phyloP scores from a whole-genome alignment of 75 land plant species.

The Picea glauca region DNA sequence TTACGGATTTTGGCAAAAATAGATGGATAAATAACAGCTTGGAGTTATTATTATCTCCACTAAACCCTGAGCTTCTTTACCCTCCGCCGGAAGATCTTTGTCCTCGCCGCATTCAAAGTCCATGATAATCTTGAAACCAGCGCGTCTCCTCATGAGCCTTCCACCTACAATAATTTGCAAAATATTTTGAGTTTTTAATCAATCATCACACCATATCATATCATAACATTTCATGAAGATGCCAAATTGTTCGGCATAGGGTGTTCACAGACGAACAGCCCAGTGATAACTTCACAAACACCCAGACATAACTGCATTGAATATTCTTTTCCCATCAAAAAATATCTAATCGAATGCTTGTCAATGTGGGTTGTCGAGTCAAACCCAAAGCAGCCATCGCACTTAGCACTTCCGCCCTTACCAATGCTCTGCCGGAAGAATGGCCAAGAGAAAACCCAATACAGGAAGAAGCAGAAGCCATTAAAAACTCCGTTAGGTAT shows the following conservation, averaged over 20 bases:
- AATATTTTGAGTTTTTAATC: too few relatives aligned
- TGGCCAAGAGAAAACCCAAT: not conserved
- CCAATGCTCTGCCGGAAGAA: not conserved
- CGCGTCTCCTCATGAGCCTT: too few relatives aligned
- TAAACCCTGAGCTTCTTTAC: too few relatives aligned
- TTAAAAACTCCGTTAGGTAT: not conserved
- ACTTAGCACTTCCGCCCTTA: not conserved
- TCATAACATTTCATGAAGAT: not conserved
- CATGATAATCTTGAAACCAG: too few relatives aligned
- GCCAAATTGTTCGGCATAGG: not conserved
- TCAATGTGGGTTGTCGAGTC: not conserved
- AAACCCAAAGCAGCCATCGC: not conserved
- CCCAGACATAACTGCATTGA: not conserved
- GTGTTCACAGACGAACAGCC: too few relatives aligned
- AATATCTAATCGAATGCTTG: not conserved
- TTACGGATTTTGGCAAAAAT: too few relatives aligned
- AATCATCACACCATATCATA: not conserved
- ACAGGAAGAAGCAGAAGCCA: not conserved
- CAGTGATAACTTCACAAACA: not conserved
- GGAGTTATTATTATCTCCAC: too few relatives aligned
- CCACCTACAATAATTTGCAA: too few relatives aligned
- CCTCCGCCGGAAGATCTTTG: too few relatives aligned
- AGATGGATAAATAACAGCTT: too few relatives aligned
- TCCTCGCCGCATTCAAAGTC: too few relatives aligned
- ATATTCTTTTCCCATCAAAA: not conserved